Evolutionary conservation across 306 rosid genomes (phyloP).

Genomic region (Cicer judaicum): DNA sequence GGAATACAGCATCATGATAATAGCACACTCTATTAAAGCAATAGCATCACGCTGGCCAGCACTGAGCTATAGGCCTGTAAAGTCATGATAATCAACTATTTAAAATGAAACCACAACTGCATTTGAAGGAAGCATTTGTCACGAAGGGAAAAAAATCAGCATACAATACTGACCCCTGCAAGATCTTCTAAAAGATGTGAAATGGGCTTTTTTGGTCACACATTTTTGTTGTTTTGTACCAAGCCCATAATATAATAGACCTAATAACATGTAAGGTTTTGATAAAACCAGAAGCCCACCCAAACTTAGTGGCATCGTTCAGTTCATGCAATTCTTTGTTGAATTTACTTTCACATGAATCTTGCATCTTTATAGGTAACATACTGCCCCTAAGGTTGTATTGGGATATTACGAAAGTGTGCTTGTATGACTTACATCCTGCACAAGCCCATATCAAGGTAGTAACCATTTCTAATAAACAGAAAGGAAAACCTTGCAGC

Average conservation of each 20-base stretch:
- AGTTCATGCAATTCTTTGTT: constrained; percentile 22
- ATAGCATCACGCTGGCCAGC: neutral
- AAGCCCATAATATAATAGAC: constrained; percentile 19
- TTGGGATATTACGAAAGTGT: neutral
- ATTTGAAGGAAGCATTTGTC: constrained; percentile 11
- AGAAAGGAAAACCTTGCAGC: neutral
- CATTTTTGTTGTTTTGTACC: neutral
- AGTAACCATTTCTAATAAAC: constrained; percentile 7
- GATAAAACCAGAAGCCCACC: constrained; percentile 19
- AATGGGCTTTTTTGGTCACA: neutral
- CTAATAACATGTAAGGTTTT: neutral
- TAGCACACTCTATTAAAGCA: neutral
- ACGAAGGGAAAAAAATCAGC: neutral
- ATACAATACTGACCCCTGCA: constrained; percentile 12
- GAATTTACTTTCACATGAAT: neutral
- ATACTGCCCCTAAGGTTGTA: neutral
- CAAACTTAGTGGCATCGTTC: neutral
- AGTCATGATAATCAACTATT: neutral
- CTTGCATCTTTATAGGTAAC: neutral
- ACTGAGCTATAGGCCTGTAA: constrained; percentile 12
- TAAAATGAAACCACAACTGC: constrained; percentile 20
- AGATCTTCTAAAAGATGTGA: neutral
- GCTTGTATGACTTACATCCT: neutral
- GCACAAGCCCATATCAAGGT: constrained; percentile 6
- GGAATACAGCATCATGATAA: neutral